Evolutionary conservation across 768 basidiomycete genomes (phyloP).

Genomic region (Mycena albidolilacea): DNA sequence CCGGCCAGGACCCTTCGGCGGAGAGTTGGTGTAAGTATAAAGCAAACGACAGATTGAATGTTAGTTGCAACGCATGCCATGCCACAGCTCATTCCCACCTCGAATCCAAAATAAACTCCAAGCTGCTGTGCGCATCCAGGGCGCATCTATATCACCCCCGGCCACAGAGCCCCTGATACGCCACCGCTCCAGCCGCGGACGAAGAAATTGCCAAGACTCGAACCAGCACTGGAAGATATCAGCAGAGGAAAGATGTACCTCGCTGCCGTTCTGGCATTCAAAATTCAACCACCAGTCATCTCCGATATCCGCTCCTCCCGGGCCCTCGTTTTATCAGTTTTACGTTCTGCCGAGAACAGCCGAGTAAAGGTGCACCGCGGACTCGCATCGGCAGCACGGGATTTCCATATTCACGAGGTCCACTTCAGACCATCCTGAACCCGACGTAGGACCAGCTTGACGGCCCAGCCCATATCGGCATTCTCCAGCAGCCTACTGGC

Average conservation of each 20-base stretch:
- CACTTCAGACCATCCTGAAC: constrained; percentile 5
- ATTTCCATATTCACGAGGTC: background rate
- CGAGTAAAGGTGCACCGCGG: background rate
- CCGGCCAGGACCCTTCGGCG: too few relatives aligned
- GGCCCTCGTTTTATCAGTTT: background rate
- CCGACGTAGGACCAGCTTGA: background rate
- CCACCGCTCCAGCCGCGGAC: background rate
- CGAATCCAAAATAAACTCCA: background rate
- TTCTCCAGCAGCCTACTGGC: too few relatives aligned
- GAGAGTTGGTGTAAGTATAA: too few relatives aligned
- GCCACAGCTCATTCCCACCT: too few relatives aligned
- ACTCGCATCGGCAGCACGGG: constrained; percentile 4
- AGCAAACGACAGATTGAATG: too few relatives aligned
- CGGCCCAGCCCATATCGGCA: too few relatives aligned
- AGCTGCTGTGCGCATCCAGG: background rate
- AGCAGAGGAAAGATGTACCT: background rate
- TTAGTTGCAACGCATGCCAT: too few relatives aligned
- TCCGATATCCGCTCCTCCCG: background rate
- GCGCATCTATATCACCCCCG: background rate
- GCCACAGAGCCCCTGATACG: background rate
- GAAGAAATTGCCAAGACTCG: background rate
- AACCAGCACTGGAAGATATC: background rate
- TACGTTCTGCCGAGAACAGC: constrained; percentile 10
- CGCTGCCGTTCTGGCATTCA: constrained; percentile 10
- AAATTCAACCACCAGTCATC: constrained; percentile 16